A percentile compares a stretch with the other conserved stretches of the same genome.
Evolutionary conservation across 2,329 filamentous ascomycete genomes (phyloP).

Genomic region (Colletotrichum sublineola): DNA sequence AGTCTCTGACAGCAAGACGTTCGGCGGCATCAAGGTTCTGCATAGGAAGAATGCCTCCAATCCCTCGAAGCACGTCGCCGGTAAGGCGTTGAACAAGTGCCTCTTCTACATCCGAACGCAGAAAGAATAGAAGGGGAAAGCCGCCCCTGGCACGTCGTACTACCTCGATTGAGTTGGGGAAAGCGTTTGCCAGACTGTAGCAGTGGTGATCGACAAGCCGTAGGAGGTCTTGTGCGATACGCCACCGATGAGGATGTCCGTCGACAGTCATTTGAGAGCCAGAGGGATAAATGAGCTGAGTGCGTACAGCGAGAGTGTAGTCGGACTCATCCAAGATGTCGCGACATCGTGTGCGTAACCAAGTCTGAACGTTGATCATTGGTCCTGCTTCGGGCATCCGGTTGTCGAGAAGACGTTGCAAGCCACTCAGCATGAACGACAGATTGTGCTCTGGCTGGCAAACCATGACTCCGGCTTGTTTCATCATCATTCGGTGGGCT

Average conservation of each 20-base stretch:
- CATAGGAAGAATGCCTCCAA: constrained; percentile 49
- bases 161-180: constrained; percentile 62
- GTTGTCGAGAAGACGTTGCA: constrained; percentile 67
- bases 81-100: constrained; percentile 56
- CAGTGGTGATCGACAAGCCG: constrained; percentile 55
- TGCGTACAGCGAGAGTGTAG: constrained; percentile 65
- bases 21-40: constrained; percentile 49
- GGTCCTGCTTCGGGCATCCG: constrained; percentile 54
- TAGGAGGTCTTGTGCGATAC: constrained; percentile 57
- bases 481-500: constrained; percentile 56
- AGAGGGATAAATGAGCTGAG: constrained; percentile 70
- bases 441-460: constrained; percentile 74
- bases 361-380: constrained; percentile 66
- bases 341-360: constrained; percentile 62
- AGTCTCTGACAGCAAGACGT: constrained; percentile 45
- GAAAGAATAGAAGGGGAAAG: constrained; percentile 70
- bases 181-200: constrained; percentile 52
- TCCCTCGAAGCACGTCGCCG: constrained; percentile 54
- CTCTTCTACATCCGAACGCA: constrained; percentile 62
- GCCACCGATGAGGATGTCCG: constrained; percentile 67
- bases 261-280: constrained; percentile 64
- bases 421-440: constrained; percentile 73
- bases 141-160: constrained; percentile 51
- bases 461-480: constrained; percentile 66
- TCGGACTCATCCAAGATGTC: constrained; percentile 77